Conservation (phyloP, 2,329 filamentous ascomycete species). For the Tolypocladium nubicola region DNA sequence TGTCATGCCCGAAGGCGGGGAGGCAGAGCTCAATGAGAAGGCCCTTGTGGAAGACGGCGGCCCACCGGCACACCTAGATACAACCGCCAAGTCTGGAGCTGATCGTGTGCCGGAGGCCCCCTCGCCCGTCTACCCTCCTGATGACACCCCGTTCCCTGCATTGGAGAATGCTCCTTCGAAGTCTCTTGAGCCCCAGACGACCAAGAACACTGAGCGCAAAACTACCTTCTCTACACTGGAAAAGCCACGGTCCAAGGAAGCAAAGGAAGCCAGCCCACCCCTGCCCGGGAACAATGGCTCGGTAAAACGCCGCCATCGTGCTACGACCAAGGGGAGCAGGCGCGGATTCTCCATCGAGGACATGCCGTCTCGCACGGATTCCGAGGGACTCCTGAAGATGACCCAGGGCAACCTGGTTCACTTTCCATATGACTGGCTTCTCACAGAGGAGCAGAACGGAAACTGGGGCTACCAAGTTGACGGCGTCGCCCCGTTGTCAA, state of each 20-base stretch:
- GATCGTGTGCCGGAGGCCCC: neutral
- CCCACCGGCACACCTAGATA: neutral
- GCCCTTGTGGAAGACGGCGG: neutral
- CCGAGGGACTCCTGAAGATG: constrained; percentile 70
- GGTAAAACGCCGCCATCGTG: constrained; percentile 53
- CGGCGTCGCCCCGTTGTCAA: constrained; percentile 89
- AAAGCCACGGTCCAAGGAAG: constrained; percentile 30
- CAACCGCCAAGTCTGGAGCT: neutral
- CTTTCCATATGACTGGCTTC: constrained; percentile 94
- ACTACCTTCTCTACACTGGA: constrained; percentile 46
- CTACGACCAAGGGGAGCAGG: constrained; percentile 58
- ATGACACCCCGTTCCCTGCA: constrained; percentile 35
- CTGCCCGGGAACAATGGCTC: constrained; percentile 31
- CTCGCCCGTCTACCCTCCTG: constrained; percentile 15
- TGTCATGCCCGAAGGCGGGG: constrained; percentile 18
- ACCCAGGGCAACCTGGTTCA: constrained; percentile 82
- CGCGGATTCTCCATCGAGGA: constrained; percentile 62
- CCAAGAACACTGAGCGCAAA: constrained; percentile 35
- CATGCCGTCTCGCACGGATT: constrained; percentile 62
- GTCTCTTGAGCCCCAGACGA: constrained; percentile 22
- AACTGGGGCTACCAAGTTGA: constrained; percentile 98
- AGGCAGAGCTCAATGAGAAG: constrained; percentile 23
- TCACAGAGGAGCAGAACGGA: constrained; percentile 80
- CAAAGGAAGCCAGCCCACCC: constrained; percentile 18
- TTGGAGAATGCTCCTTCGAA: constrained; percentile 28